Evolutionary conservation across 129 eudicot genomes (phyloP), one percentile per base, ranked within the genome.

Genomic region (Sambucus nigra): DNA sequence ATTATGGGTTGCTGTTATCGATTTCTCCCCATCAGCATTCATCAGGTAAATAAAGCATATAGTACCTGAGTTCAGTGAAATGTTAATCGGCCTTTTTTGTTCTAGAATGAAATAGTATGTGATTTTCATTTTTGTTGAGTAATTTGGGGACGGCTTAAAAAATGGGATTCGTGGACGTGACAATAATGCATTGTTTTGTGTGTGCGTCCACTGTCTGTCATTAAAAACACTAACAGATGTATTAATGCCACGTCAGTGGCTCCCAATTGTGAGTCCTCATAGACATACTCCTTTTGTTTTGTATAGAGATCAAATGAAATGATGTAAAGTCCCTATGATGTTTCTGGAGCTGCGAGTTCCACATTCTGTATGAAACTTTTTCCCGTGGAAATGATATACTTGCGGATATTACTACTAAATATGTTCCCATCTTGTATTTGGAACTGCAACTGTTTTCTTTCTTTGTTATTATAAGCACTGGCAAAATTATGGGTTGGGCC

Each of bases 1-100:
- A 89, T 45, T 89, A 64, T 52, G 98, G 98, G 5, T 64, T 89
- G 82, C 79, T 89, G 46, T 64, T 89, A 52, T 81, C 88, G 11
- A 69, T 85, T 42, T 47, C 59, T 60, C 41, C 53, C 44, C 44
- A 45, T 16, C 53, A 63, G 66, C 58, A 31, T 33, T 11, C 18
- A 5, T 32, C 18, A 25, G 13, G 53, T 44, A 44, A 1, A 42
- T 26, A 2, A 1, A 9, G 1, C n/a, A 15, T 6, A 20, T 44
- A 3, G 12, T 0, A 26, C 5, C 25, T n/a, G 42, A 27, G 65
- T 27, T 46, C 16, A 19, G 10, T 11, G 52, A 27, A 17, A 9
- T 17, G 17, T 26, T 27, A 6, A 3, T 7, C 12, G 16, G 12
- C 20, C 13, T 32, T 16, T 4, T 25, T 58, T 25, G 41, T 41